Evolutionary conservation across 129 eudicot genomes (phyloP).

Genomic region (Artemisia tridentata): DNA sequence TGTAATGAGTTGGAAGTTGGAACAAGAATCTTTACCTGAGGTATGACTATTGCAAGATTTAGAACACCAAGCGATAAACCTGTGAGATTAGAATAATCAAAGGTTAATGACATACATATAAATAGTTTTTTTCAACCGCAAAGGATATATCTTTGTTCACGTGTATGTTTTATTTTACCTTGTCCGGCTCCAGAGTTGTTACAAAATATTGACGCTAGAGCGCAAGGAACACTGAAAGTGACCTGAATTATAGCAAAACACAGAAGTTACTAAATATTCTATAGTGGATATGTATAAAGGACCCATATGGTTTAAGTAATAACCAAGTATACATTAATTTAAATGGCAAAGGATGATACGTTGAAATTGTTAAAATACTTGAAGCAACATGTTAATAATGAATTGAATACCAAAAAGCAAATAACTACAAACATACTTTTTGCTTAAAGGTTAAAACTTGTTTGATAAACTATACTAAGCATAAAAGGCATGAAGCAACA

Average conservation of each 20-base stretch:
- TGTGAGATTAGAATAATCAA: neutral
- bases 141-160: no score
- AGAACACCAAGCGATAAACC: slow-evolving; percentile 31
- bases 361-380: neutral
- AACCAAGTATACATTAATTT: neutral
- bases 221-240: slow-evolving; percentile 70
- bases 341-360: neutral
- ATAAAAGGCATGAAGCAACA: neutral
- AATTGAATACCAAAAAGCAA: neutral
- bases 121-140: neutral
- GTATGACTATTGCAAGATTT: slow-evolving; percentile 31
- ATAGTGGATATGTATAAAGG: neutral
- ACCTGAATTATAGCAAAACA: slow-evolving; percentile 32
- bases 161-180: slow-evolving; percentile 29
- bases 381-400: neutral
- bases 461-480: neutral
- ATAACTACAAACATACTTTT: slow-evolving; percentile 1
- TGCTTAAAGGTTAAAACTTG: neutral
- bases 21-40: slow-evolving; percentile 25
- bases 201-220: slow-evolving; percentile 63
- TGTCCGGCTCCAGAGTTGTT: slow-evolving; percentile 51
- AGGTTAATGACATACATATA: neutral
- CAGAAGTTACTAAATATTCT: no score
- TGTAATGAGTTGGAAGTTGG: neutral
- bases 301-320: neutral